Percentiles rank a stretch among this genome's conserved stretches.
Evolutionary conservation across 202 grass and related monocot genomes (phyloP).

Genomic region (Panicum virgatum): DNA sequence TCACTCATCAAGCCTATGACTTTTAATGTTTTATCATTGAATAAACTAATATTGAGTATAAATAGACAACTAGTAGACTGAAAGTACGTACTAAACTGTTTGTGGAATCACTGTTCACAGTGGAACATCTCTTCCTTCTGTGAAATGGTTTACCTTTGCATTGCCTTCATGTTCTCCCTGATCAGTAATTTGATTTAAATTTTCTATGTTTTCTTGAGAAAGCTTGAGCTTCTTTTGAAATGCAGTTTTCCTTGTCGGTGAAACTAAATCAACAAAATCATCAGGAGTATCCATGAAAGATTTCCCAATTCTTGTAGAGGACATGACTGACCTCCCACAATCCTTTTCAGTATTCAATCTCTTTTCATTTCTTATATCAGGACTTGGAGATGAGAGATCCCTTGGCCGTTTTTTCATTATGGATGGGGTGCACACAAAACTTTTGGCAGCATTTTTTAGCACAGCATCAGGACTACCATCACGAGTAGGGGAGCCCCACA

Average conservation of each 20-base stretch:
- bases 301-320: conserved; percentile 31
- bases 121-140: conserved; percentile 21
- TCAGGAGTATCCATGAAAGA: conserved; percentile 39
- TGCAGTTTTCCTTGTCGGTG: not conserved
- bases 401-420: conserved; percentile 79
- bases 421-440: conserved; percentile 64
- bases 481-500: conserved; percentile 58
- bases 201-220: conserved; percentile 51
- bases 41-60: conserved; percentile 13
- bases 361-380: conserved; percentile 46
- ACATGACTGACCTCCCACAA: conserved; percentile 8
- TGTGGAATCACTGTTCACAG: conserved; percentile 15
- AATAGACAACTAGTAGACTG: conserved; percentile 19
- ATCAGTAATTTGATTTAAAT: conserved; percentile 14
- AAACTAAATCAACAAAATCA: conserved; percentile 36
- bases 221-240: conserved; percentile 38
- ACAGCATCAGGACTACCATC: conserved; percentile 63
- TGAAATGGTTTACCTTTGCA: conserved; percentile 27
- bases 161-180: conserved; percentile 31
- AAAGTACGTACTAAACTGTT: conserved; percentile 22
- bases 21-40: not conserved
- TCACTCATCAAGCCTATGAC: not conserved
- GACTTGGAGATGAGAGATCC: conserved; percentile 57
- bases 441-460: conserved; percentile 76
- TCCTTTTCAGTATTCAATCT: conserved; percentile 48